Base-by-base conservation (phyloP, 179 eudicot genomes). In the Carnegiea gigantea region DNA sequence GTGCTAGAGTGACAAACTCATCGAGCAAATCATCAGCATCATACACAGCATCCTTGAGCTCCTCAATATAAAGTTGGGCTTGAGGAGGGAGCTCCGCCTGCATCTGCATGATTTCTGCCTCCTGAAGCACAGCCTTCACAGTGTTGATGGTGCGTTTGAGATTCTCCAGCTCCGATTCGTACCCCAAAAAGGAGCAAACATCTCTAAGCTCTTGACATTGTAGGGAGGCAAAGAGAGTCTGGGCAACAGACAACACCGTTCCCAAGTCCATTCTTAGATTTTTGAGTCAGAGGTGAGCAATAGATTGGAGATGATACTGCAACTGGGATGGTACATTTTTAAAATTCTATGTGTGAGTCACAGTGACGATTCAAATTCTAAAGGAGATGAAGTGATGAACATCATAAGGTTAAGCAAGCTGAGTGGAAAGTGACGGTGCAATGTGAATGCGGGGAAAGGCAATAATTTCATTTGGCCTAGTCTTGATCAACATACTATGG, bases 11-110 rank as follows among this genome's bases (percentile, higher is more conserved):
- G 24, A 24, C 68, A 54, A 85, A 67, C 44, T 83, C 86, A 20
- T 84, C 87, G 26, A 81, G 70, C 76, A 86, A 18, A 49, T 76
- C 86, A 48, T 86, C 87, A 14, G 79, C 87, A 13, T 78, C 84
- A 28, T 74, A 80, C 1, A 83, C 53, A 2, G 74, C 84, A 30
- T 11, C 79, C 64, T 79, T 77, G 13, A 87, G 84, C 73, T 80
- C 67, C 28, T 78, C 62, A 30, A 83, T 30, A 78, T 83, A 89
- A 30, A 40, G 64, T 14, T 59, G 44, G 11, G 68, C 36, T 71
- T 77, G 73, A 15, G 72, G 77, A 6, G 83, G 64, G 65, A 80
- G 28, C 40, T 75, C 74, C 40, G 33, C 68, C 65, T 33, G 36
- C 36, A 33, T 33, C 36, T 33, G 36, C 36, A 33, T 68, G 26